Evolutionary conservation across 2,329 filamentous ascomycete genomes (phyloP).

Genomic region (Paecilomyces dactylethromorphus): DNA sequence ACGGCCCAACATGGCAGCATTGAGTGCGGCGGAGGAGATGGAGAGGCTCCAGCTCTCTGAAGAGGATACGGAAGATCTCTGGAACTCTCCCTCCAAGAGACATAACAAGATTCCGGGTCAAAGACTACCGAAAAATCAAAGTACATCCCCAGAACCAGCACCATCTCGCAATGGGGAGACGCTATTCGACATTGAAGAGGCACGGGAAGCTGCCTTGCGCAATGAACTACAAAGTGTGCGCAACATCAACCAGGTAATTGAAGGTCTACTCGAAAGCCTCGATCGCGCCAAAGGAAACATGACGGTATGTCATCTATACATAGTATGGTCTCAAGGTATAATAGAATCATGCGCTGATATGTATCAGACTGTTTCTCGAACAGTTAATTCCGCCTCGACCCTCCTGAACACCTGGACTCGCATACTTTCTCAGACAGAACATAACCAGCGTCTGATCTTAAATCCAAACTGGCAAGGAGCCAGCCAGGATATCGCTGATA

Average conservation of each 20-base stretch:
- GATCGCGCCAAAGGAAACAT: slow-evolving; percentile 44
- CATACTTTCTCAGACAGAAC: slow-evolving; percentile 93
- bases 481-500: slow-evolving; percentile 75
- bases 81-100: slow-evolving; percentile 49
- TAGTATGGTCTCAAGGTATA: background rate
- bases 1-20: slow-evolving; percentile 20
- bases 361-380: slow-evolving; percentile 70
- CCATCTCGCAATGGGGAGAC: slow-evolving; percentile 43
- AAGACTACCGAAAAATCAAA: slow-evolving; percentile 33
- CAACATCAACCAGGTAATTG: slow-evolving; percentile 81
- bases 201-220: slow-evolving; percentile 66
- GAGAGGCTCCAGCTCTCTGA: slow-evolving; percentile 49
- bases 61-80: slow-evolving; percentile 51
- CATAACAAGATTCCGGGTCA: slow-evolving; percentile 25
- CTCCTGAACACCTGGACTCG: slow-evolving; percentile 93
- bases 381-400: slow-evolving; percentile 79
- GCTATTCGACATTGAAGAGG: slow-evolving; percentile 57
- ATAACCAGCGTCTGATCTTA: slow-evolving; percentile 87
- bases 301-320: slow-evolving; percentile 29
- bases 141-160: slow-evolving; percentile 19
- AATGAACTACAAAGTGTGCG: slow-evolving; percentile 77
- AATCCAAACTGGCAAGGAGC: slow-evolving; percentile 87
- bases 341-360: slow-evolving; percentile 5
- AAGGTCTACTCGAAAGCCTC: slow-evolving; percentile 46
- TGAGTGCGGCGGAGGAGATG: slow-evolving; percentile 41